These are phyloP conservation scores for Tagetes erecta DNA, from an alignment of 129 eudicot species.

Conservation along the genomic window DNA sequence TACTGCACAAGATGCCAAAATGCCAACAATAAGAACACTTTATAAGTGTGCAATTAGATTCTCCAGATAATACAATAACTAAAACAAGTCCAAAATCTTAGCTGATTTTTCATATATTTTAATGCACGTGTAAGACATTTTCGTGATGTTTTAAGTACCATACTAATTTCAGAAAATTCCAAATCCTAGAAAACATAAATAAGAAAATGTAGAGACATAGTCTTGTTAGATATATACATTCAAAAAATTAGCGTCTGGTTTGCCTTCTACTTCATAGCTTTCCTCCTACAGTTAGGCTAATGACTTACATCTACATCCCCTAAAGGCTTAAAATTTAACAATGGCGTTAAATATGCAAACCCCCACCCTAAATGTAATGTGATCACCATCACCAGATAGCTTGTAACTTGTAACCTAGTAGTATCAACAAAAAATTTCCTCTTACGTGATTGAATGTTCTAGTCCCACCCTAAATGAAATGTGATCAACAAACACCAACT, in stretches of 20 bases:
- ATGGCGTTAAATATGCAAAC: too few species aligned
- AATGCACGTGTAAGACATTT: background rate
- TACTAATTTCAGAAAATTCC: background rate
- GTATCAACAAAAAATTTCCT: too few species aligned
- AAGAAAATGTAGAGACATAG: background rate
- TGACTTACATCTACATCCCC: background rate
- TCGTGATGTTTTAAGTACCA: background rate
- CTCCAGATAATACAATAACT: background rate
- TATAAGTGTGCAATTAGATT: background rate
- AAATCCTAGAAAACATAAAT: background rate
- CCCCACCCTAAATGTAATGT: too few species aligned
- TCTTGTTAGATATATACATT: background rate
- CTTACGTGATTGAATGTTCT: too few species aligned
- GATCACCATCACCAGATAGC: too few species aligned
- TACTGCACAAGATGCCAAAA: constrained; percentile 47
- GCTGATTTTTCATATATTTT: background rate
- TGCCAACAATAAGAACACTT: constrained; percentile 9
- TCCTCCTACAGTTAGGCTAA: background rate
- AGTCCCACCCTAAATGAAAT: too few species aligned
- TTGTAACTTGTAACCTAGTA: too few species aligned
- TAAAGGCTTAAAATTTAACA: background rate
- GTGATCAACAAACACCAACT: background rate
- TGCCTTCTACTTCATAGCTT: background rate
- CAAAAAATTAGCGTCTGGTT: background rate
- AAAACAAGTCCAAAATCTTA: background rate